Evolutionary conservation across 1,284 basidiomycete species (phyloP), one percentile per base, ranked within the genome.

Genomic region (Moesziomyces antarcticus): DNA sequence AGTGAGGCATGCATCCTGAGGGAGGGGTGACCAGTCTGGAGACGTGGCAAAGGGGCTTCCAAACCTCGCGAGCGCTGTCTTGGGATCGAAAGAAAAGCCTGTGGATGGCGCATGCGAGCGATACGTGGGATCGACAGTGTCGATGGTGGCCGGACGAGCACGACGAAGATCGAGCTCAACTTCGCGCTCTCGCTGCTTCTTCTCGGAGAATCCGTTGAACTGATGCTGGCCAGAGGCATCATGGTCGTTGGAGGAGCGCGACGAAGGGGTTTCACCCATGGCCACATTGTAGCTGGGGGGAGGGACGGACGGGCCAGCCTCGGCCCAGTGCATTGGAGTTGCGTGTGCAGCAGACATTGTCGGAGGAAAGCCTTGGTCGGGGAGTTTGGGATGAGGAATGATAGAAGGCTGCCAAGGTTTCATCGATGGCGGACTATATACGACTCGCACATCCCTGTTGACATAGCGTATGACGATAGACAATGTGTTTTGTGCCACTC

Each of bases 21-120:
- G 37, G 7, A 55, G 37, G 13, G 62, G 50, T 1, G 50, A 50
- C 61, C 61, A 64, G 22, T 57, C 40, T 8, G 48, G 16, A 5
- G 49, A 51, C 16, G n/a, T 45, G 40, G 62, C 62, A 30, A 50
- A 57, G 20, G 62, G 50, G 42, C 33, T 57, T 18, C 62, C 62
- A 7, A 45, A 65, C 9, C 22, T 45, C 13, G 50, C 41, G 10
- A 64, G 55, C 10, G 55, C 50, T 8, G 40, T 50, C 46, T 37
- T 49, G 5, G 58, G 46, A 18, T 49, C 47, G 18, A 61, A 10
- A 27, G 50, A 37, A 40, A 37, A 18, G 16, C 5, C n/a, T 5
- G 20, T 14, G 20, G 18, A n/a, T 8, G 46, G 50, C 18, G 40
- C 20, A 6, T 50, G 24, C 3, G 54, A 27, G 25, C 25, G 25